Percentiles rank a stretch among this genome's conserved stretches.
Conservation (phyloP, 2,329 filamentous ascomycete genomes). For the Monilinia polystroma region DNA sequence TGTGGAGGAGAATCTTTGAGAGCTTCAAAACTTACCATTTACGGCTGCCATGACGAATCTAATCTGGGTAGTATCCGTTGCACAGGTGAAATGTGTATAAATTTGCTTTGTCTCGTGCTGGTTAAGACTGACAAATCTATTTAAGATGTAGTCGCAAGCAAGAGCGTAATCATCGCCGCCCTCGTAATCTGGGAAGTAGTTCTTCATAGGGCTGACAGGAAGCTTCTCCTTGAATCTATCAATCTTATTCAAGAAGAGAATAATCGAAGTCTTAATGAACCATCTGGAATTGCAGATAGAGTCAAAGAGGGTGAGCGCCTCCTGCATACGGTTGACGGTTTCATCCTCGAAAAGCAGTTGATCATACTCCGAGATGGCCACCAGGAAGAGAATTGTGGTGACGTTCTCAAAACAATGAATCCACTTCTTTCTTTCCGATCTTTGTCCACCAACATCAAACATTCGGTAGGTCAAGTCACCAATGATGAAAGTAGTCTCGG, state of each 20-base stretch:
- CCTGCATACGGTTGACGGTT: conserved; percentile 93
- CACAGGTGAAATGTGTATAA: conserved; percentile 99
- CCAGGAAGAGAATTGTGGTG: conserved; percentile 87
- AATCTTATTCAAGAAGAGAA: conserved; percentile 88
- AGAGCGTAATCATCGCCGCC: conserved; percentile 93
- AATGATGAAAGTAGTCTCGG: conserved; percentile 89
- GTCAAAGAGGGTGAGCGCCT: conserved; percentile 82
- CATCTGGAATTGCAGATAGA: conserved; percentile 86
- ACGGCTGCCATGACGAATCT: conserved; percentile 99
- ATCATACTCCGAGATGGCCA: conserved; percentile 95
- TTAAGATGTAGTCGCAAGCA: conserved; percentile 98
- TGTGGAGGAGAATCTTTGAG: background rate
- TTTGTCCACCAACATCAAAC: conserved; percentile 75
- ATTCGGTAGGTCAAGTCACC: conserved; percentile 94
- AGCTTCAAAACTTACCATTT: conserved; percentile 67
- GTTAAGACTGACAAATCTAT: conserved; percentile 96
- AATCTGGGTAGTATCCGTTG: conserved; percentile 97
- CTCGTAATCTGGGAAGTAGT: conserved; percentile 89
- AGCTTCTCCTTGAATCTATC: conserved; percentile 88
- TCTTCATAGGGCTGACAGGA: conserved; percentile 77
- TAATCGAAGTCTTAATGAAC: conserved; percentile 89
- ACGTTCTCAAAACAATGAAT: conserved; percentile 78
- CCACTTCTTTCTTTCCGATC: conserved; percentile 77
- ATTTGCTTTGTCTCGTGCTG: conserved; percentile 99
- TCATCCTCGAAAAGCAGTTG: conserved; percentile 96